phyloP scores from a whole-genome alignment of 768 basidiomycete genomes.

The Xanthoconium purpureum region DNA sequence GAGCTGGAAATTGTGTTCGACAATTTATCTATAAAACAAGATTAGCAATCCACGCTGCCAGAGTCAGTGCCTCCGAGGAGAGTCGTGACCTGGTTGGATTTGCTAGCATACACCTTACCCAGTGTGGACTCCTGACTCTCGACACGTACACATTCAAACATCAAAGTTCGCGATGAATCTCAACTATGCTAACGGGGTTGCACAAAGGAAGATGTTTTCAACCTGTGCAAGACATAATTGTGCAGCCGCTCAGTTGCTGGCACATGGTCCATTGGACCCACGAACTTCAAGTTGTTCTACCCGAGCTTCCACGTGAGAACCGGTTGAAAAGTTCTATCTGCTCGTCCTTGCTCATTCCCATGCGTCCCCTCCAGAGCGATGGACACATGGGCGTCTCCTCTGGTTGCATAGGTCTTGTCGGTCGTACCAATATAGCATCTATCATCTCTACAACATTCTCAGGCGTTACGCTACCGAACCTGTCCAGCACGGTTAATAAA shows the following conservation, averaged over 20 bases:
- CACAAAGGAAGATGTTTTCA: too few species aligned
- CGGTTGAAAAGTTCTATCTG: slow-evolving; percentile 41
- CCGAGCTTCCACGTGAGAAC: not conserved
- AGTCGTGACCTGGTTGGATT: too few species aligned
- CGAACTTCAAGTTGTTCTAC: not conserved
- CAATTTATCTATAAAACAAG: too few species aligned
- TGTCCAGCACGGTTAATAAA: slow-evolving; percentile 23
- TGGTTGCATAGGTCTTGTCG: slow-evolving; percentile 26
- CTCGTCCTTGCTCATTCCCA: slow-evolving; percentile 60
- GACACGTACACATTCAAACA: too few species aligned
- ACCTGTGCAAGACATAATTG: too few species aligned
- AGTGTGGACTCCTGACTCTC: too few species aligned
- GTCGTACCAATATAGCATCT: slow-evolving; percentile 38
- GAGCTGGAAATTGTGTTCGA: too few species aligned
- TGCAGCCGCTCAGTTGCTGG: not conserved
- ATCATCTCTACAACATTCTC: slow-evolving; percentile 56
- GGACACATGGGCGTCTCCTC: slow-evolving; percentile 40
- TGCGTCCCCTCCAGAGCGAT: slow-evolving; percentile 67
- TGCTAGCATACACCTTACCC: too few species aligned
- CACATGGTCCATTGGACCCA: not conserved
- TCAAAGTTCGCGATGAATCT: too few species aligned
- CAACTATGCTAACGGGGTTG: too few species aligned
- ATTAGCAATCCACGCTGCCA: too few species aligned
- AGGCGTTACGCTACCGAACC: slow-evolving; percentile 62
- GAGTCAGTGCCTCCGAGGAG: too few species aligned